Percentiles rank a stretch among this genome's conserved stretches.
Conservation (phyloP, 2,329 filamentous ascomycete genomes). For the Chaetomium sp. region DNA sequence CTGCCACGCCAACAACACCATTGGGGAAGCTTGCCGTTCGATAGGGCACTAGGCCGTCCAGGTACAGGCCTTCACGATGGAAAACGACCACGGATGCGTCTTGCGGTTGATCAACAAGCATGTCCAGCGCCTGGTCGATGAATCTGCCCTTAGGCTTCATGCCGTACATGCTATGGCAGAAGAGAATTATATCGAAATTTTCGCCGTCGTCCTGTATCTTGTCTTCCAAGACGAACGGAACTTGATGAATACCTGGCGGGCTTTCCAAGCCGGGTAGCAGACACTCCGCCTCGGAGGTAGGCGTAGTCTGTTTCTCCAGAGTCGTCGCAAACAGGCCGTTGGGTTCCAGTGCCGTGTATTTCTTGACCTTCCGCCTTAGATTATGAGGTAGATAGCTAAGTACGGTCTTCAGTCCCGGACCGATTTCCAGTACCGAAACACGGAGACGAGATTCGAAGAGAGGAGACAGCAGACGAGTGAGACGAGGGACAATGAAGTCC, state of each 20-base stretch:
- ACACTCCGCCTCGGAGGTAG: slow-evolving; percentile 31
- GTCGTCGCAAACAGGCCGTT: slow-evolving; percentile 49
- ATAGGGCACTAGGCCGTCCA: slow-evolving; percentile 54
- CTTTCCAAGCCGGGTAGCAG: slow-evolving; percentile 46
- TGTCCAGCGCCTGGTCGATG: slow-evolving; percentile 50
- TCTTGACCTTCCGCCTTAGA: slow-evolving; percentile 48
- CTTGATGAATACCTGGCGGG: slow-evolving; percentile 43
- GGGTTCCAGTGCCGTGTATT: slow-evolving; percentile 58
- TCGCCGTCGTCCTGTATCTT: slow-evolving; percentile 33
- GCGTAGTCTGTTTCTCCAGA: slow-evolving; percentile 48
- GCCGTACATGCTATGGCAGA: slow-evolving; percentile 67
- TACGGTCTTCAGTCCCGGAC: slow-evolving; percentile 59
- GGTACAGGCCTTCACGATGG: slow-evolving; percentile 52
- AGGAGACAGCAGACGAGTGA: slow-evolving; percentile 46
- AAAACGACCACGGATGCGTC: slow-evolving; percentile 56
- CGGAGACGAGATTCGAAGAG: slow-evolving; percentile 45
- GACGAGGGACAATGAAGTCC: slow-evolving; percentile 55
- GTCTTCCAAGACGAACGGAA: slow-evolving; percentile 42
- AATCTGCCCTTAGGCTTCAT: slow-evolving; percentile 52
- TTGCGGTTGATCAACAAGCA: slow-evolving; percentile 47
- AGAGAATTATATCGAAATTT: slow-evolving; percentile 58
- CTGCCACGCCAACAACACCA: slow-evolving; percentile 46
- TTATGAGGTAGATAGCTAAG: slow-evolving; percentile 50
- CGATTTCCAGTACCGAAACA: slow-evolving; percentile 61
- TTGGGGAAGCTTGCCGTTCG: slow-evolving; percentile 50